Conservation (phyloP, 2,329 filamentous ascomycete species). For the Aspergillus japonicus region DNA sequence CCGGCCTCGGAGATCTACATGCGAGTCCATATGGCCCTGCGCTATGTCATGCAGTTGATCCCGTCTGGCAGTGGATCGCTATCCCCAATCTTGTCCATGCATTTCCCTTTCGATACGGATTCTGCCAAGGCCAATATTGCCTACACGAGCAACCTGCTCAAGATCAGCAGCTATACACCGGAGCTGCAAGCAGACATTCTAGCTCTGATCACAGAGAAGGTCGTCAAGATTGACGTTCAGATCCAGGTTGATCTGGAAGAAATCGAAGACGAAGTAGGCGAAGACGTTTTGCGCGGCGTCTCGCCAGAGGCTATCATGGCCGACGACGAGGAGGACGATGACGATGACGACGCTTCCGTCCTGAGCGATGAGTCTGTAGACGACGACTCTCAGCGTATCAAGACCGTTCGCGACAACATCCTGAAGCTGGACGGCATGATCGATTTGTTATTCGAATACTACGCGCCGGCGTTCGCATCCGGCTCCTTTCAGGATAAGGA, state of each 20-base stretch:
- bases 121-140: conserved; percentile 75
- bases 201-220: conserved; percentile 75
- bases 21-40: conserved; percentile 72
- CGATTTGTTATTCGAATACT: conserved; percentile 82
- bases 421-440: conserved; percentile 89
- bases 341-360: conserved; percentile 65
- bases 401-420: conserved; percentile 78
- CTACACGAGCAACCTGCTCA: conserved; percentile 84
- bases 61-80: conserved; percentile 74
- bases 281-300: conserved; percentile 59
- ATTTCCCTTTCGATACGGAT: conserved; percentile 76
- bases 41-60: conserved; percentile 74
- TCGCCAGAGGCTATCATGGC: conserved; percentile 25
- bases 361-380: conserved; percentile 62
- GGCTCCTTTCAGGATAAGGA: conserved; percentile 68
- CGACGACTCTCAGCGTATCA: conserved; percentile 46
- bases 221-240: conserved; percentile 93
- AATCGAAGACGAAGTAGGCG: conserved; percentile 81
- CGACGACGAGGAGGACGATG: conserved; percentile 45
- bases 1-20: conserved; percentile 64
- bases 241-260: conserved; percentile 94
- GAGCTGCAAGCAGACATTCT: conserved; percentile 77
- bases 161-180: conserved; percentile 72
- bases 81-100: conserved; percentile 62
- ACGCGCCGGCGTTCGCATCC: conserved; percentile 68